Conservation (phyloP, 1,284 basidiomycete genomes). For the Naganishia albida region DNA sequence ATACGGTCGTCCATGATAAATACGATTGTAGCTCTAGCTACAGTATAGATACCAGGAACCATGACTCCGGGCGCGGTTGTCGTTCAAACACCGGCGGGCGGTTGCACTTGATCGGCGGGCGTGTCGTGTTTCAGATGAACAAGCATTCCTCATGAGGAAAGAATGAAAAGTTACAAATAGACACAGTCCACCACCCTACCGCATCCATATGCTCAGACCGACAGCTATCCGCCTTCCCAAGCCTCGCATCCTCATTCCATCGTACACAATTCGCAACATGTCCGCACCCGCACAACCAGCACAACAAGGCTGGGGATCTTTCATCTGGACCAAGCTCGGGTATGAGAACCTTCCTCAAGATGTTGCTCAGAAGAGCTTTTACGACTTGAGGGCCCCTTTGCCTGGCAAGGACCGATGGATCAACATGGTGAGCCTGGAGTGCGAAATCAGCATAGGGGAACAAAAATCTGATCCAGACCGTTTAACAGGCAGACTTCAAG, state of each 20-base stretch:
- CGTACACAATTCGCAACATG: slow-evolving; percentile 4
- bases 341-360: slow-evolving; percentile 45
- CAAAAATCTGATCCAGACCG: no score
- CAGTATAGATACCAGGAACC: no score
- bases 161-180: neutral
- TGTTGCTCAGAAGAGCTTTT: slow-evolving; percentile 48
- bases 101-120: neutral
- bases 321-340: slow-evolving; percentile 31
- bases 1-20: no score
- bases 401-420: slow-evolving; percentile 47
- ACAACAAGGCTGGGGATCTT: slow-evolving; percentile 24
- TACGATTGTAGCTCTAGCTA: no score
- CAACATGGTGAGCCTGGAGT: slow-evolving; percentile 52
- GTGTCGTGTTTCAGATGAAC: slow-evolving; percentile 14
- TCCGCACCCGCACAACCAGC: neutral
- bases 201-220: neutral
- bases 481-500: slow-evolving; percentile 46
- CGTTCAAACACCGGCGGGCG: slow-evolving; percentile 7
- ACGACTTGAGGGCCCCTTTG: slow-evolving; percentile 53
- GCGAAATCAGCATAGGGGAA: no score
- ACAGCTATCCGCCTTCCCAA: neutral
- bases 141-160: slow-evolving; percentile 1
- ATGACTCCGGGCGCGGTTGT: slow-evolving; percentile 8
- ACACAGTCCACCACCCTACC: neutral
- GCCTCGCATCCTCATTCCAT: neutral